Percentiles rank a stretch among this genome's conserved stretches.
These are phyloP conservation scores for Catenaria anguillulae DNA, from an alignment of 371 early-diverging fungal species.

Conservation along the genomic window DNA sequence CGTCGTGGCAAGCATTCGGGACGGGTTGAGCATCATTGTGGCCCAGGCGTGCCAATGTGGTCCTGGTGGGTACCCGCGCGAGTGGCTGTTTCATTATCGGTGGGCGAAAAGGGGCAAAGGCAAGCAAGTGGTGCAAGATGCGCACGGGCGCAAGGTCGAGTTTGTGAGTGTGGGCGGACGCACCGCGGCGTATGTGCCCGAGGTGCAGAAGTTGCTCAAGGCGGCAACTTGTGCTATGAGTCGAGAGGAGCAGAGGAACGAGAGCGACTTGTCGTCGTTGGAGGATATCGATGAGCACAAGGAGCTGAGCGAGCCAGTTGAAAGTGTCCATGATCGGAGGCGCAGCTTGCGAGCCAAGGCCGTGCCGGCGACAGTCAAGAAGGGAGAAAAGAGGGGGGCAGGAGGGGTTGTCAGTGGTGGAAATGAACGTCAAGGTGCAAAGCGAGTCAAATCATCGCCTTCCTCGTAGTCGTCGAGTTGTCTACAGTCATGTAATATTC, in stretches of 20 bases:
- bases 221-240: neutral
- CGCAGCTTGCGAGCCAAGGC: too few relatives aligned
- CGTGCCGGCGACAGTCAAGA: too few relatives aligned
- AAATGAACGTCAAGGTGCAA: too few relatives aligned
- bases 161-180: conserved; percentile 29
- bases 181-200: conserved; percentile 21
- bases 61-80: conserved; percentile 31
- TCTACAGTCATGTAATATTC: too few relatives aligned
- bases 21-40: conserved; percentile 23
- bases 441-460: too few relatives aligned
- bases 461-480: neutral
- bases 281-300: neutral
- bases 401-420: too few relatives aligned
- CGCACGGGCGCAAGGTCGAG: conserved; percentile 23
- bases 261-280: neutral
- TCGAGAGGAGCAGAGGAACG: neutral
- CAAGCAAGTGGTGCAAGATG: conserved; percentile 7
- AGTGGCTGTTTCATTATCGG: conserved; percentile 43
- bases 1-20: too few relatives aligned
- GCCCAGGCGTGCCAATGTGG: conserved; percentile 18
- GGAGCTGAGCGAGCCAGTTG: too few relatives aligned
- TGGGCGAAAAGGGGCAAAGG: conserved; percentile 16
- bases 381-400: too few relatives aligned
- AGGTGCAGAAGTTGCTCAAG: conserved; percentile 9
- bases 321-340: too few relatives aligned